Conservation (phyloP, 257 asterid species). For the Solanum medicagineum region DNA sequence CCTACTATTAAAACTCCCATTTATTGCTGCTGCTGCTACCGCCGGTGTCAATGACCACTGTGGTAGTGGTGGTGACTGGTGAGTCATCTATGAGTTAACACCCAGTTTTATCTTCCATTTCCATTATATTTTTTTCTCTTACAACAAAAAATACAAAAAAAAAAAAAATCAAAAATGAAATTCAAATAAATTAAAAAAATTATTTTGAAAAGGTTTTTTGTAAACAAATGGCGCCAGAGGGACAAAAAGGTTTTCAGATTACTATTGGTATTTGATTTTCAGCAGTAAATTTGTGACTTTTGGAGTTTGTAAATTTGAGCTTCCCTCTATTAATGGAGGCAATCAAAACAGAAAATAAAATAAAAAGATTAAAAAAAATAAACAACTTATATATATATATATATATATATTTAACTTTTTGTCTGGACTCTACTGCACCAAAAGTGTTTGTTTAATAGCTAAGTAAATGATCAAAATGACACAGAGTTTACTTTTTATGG, state of each 20-base stretch:
- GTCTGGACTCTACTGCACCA: slow-evolving; percentile 5
- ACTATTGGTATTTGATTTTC: not conserved
- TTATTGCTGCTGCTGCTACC: slow-evolving; percentile 17
- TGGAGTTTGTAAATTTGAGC: slow-evolving; percentile 29
- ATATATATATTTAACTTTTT: slow-evolving; percentile 12
- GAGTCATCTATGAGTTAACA: slow-evolving; percentile 35
- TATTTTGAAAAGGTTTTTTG: slow-evolving; percentile 15
- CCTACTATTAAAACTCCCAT: slow-evolving; percentile 1
- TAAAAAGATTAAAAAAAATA: not conserved
- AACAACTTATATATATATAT: not conserved
- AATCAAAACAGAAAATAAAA: not conserved
- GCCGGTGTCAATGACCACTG: not conserved
- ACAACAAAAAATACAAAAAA: too few species aligned
- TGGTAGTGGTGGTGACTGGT: slow-evolving; percentile 18
- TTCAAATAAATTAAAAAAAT: not conserved
- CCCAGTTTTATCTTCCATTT: slow-evolving; percentile 38
- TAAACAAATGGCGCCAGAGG: slow-evolving; percentile 59
- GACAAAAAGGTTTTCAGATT: slow-evolving; percentile 2
- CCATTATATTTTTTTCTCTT: too few species aligned
- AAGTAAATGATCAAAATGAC: not conserved
- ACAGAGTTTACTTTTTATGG: not conserved
- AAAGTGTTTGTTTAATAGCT: not conserved
- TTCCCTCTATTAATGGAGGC: slow-evolving; percentile 62
- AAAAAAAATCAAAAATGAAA: not conserved
- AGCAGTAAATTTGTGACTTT: not conserved